phyloP scores from a whole-genome alignment of 257 asterid genomes.

The Nicotiana knightiana region DNA sequence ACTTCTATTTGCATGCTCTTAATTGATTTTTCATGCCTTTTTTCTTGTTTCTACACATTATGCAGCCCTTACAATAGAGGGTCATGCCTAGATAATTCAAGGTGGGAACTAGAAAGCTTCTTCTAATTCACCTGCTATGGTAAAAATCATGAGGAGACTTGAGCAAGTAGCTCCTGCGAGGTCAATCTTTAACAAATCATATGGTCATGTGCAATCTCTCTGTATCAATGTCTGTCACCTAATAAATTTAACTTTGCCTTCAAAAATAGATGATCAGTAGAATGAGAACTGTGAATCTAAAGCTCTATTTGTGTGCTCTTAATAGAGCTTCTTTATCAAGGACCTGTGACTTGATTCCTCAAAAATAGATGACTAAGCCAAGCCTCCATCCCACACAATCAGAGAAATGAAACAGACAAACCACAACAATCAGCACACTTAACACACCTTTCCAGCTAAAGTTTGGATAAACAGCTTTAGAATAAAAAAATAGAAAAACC shows the following conservation, averaged over 20 bases:
- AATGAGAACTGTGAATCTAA: not conserved
- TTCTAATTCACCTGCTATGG: not conserved
- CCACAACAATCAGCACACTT: not conserved
- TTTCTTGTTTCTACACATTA: not conserved
- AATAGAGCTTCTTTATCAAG: not conserved
- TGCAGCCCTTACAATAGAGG: not conserved
- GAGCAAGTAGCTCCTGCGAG: not conserved
- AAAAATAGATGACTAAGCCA: not conserved
- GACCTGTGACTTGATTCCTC: not conserved
- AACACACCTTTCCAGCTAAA: conserved; percentile 6
- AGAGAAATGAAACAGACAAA: not conserved
- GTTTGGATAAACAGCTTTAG: not conserved
- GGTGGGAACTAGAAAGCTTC: not conserved
- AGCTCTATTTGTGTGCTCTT: not conserved
- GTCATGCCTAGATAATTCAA: conserved; percentile 3
- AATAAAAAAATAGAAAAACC: not conserved
- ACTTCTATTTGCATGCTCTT: not conserved
- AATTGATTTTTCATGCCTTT: not conserved
- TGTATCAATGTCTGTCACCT: not conserved
- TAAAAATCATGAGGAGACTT: not conserved
- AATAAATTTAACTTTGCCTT: not conserved
- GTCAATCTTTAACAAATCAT: not conserved
- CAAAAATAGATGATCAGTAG: not conserved
- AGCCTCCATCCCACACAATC: not conserved
- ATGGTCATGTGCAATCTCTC: not conserved